Evolutionary conservation across 139 green algal species (phyloP).

Genomic region (Penium margaritaceum): DNA sequence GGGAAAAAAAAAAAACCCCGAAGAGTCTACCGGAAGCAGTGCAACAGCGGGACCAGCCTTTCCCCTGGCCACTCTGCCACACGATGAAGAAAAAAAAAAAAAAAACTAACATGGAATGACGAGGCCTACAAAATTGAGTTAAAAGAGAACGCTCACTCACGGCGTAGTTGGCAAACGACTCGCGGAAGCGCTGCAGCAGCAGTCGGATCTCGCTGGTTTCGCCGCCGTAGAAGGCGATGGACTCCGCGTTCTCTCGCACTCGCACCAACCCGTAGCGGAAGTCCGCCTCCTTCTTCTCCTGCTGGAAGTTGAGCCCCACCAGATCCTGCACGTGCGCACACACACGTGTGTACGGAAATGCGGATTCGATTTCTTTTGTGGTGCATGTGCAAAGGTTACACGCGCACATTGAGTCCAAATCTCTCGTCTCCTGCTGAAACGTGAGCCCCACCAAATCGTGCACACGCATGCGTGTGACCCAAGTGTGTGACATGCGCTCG

Average conservation of each 20-base stretch:
- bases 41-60: too few relatives aligned
- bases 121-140: too few relatives aligned
- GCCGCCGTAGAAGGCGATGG: constrained; percentile 82
- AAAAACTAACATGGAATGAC: too few relatives aligned
- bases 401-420: not conserved
- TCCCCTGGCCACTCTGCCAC: too few relatives aligned
- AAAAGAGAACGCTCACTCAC: constrained; percentile 16
- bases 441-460: constrained; percentile 61
- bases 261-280: constrained; percentile 79
- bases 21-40: too few relatives aligned
- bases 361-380: not conserved
- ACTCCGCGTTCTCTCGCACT: constrained; percentile 71
- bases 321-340: constrained; percentile 48
- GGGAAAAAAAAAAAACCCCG: too few relatives aligned
- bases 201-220: constrained; percentile 57
- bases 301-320: constrained; percentile 90
- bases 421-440: not conserved
- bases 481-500: too few relatives aligned
- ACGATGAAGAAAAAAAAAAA: too few relatives aligned
- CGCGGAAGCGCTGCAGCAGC: constrained; percentile 55
- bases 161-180: constrained; percentile 73
- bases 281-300: constrained; percentile 86
- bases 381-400: not conserved
- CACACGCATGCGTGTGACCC: not conserved
- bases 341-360: not conserved